These are phyloP conservation scores for Dendrothele bispora DNA, from an alignment of 768 basidiomycete species.

Conservation along the genomic window DNA sequence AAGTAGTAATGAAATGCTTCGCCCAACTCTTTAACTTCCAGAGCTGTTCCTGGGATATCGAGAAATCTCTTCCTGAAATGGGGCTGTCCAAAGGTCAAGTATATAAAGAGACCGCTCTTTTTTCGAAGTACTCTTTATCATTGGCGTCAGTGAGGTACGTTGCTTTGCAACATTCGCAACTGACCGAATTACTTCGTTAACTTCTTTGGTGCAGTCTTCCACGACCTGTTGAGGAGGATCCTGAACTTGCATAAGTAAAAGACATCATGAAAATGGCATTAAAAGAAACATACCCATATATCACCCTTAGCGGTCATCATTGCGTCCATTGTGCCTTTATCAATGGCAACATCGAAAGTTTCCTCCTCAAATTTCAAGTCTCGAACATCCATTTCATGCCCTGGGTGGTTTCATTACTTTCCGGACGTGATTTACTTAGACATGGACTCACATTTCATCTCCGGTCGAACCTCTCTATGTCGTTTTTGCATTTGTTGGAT, in stretches of 20 bases:
- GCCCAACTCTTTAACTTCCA: slow-evolving; percentile 72
- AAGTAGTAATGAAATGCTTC: slow-evolving; percentile 85
- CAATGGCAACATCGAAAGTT: slow-evolving; percentile 78
- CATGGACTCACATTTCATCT: slow-evolving; percentile 64
- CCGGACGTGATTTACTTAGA: not conserved
- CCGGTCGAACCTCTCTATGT: slow-evolving; percentile 49
- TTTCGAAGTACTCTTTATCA: slow-evolving; percentile 65
- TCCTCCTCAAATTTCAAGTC: slow-evolving; percentile 56
- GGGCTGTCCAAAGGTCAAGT: slow-evolving; percentile 87
- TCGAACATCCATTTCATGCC: slow-evolving; percentile 86
- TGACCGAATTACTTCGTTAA: slow-evolving; percentile 73
- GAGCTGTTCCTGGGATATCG: slow-evolving; percentile 48
- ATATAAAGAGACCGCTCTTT: slow-evolving; percentile 62
- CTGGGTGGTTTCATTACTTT: slow-evolving; percentile 32
- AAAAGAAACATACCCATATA: slow-evolving; percentile 61
- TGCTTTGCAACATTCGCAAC: slow-evolving; percentile 6
- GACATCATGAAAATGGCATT: not conserved
- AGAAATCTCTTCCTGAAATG: slow-evolving; percentile 80
- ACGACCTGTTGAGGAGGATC: slow-evolving; percentile 74
- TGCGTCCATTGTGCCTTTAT: slow-evolving; percentile 92
- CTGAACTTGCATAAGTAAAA: slow-evolving; percentile 31
- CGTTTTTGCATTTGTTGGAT: slow-evolving; percentile 71
- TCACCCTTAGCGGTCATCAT: slow-evolving; percentile 85
- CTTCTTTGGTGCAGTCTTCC: slow-evolving; percentile 71
- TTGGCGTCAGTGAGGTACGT: not conserved